These are phyloP conservation scores for Pleurotus ostreatus DNA, from an alignment of 768 basidiomycete genomes.

Conservation along the genomic window DNA sequence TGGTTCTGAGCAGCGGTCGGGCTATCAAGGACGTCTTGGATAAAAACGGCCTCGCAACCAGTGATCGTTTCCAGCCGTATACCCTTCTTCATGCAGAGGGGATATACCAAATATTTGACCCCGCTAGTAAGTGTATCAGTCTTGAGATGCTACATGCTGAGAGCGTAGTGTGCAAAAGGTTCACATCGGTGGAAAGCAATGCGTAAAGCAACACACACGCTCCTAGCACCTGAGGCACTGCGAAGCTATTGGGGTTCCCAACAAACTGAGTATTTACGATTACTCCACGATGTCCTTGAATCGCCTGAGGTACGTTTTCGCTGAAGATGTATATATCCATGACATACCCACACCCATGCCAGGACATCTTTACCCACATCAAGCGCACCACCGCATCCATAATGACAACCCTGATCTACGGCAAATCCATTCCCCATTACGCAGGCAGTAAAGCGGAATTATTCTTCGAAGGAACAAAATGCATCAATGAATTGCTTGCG, in stretches of 20 bases:
- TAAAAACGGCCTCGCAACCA: constrained; percentile 13
- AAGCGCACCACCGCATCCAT: constrained; percentile 10
- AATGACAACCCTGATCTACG: constrained; percentile 11
- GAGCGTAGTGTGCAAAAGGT: neutral
- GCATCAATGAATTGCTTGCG: neutral
- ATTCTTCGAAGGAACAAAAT: constrained; percentile 1
- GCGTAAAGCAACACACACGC: constrained; percentile 14
- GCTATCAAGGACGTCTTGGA: constrained; percentile 18
- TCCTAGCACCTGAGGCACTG: constrained; percentile 16
- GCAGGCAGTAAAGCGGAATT: constrained; percentile 1
- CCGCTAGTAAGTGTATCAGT: neutral
- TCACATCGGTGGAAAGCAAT: constrained; percentile 5
- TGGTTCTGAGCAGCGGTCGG: constrained; percentile 17
- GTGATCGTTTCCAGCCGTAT: constrained; percentile 10
- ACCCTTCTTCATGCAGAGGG: neutral
- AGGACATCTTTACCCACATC: constrained; percentile 9
- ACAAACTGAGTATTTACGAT: constrained; percentile 22
- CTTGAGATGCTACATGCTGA: neutral
- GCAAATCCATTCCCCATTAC: constrained; percentile 10
- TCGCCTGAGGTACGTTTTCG: constrained; percentile 18
- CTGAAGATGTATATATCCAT: neutral
- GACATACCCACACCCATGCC: neutral
- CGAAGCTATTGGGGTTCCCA: constrained; percentile 18
- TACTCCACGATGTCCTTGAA: constrained; percentile 24
- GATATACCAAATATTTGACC: neutral